A percentile compares a stretch with the other conserved stretches of the same genome.
phyloP scores from a whole-genome alignment of 495 filamentous ascomycete species.

The Aspergillus panamensis region DNA sequence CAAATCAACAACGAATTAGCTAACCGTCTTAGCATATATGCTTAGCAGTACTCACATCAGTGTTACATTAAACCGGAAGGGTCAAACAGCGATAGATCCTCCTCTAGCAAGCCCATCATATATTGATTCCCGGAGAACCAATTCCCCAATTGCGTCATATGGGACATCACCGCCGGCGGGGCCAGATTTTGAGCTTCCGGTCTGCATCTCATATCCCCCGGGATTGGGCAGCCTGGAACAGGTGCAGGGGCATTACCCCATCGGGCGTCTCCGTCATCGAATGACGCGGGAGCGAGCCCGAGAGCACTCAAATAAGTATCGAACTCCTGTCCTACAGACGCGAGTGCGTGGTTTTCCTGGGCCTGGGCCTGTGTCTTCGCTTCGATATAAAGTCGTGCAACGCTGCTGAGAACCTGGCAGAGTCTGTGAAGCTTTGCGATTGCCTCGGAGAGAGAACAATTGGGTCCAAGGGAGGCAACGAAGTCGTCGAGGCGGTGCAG shows the following conservation, averaged over 20 bases:
- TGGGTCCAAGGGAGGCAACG: slow-evolving; percentile 51
- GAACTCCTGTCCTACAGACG: slow-evolving; percentile 56
- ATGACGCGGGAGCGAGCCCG: slow-evolving; percentile 51
- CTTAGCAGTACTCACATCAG: background rate
- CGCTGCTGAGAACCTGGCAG: slow-evolving; percentile 57
- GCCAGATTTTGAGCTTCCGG: slow-evolving; percentile 11
- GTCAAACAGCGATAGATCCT: slow-evolving; percentile 54
- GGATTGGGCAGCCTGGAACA: slow-evolving; percentile 11
- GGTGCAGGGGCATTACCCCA: slow-evolving; percentile 11
- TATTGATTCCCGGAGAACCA: slow-evolving; percentile 68
- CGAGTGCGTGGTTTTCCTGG: slow-evolving; percentile 40
- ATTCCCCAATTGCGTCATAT: slow-evolving; percentile 53
- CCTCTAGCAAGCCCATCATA: slow-evolving; percentile 61
- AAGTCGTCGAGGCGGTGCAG: slow-evolving; percentile 54
- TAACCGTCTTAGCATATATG: background rate
- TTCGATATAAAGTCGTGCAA: slow-evolving; percentile 61
- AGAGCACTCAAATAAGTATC: slow-evolving; percentile 62
- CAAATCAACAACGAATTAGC: background rate
- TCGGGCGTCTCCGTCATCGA: slow-evolving; percentile 17
- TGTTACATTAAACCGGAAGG: slow-evolving; percentile 21
- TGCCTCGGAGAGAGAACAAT: slow-evolving; percentile 50
- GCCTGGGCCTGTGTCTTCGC: slow-evolving; percentile 49
- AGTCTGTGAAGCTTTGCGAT: slow-evolving; percentile 57
- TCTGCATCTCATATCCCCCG: slow-evolving; percentile 15
- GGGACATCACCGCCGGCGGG: slow-evolving; percentile 22